These are phyloP conservation scores for Sinapis alba DNA, from an alignment of 441 rosid genomes.

Conservation along the genomic window DNA sequence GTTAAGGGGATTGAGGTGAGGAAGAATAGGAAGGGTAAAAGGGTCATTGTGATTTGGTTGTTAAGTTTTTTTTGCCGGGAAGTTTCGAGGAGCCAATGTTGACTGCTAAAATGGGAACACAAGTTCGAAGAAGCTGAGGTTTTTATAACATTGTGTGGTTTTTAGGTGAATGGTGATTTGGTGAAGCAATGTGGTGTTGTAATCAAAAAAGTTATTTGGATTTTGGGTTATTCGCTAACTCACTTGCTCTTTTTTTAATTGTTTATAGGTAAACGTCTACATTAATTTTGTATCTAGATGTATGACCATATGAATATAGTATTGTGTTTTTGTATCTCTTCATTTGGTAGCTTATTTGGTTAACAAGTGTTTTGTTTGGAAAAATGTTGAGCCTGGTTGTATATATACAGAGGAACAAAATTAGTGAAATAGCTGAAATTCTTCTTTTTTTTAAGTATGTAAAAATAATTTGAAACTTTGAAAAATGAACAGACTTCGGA, in stretches of 20 bases:
- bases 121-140: constrained; percentile 1
- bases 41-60: constrained; percentile 14
- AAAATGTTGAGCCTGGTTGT: background rate
- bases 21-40: constrained; percentile 41
- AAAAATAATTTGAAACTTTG: too few relatives aligned
- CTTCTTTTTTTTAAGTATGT: too few relatives aligned
- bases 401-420: background rate
- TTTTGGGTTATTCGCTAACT: background rate
- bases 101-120: background rate
- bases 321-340: background rate
- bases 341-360: background rate
- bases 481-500: too few relatives aligned
- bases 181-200: background rate
- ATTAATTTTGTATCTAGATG: too few relatives aligned
- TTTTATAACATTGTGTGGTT: background rate
- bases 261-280: background rate
- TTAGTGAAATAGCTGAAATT: background rate
- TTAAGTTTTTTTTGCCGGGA: constrained; percentile 36
- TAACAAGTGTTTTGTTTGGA: background rate
- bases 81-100: constrained; percentile 1
- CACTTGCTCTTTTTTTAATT: background rate
- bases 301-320: too few relatives aligned
- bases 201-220: background rate
- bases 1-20: constrained; percentile 42
- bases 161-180: background rate